A percentile compares a stretch with the other conserved stretches of the same genome.
Evolutionary conservation across 805 yeast species (phyloP).

Genomic region (Hanseniaspora mollemarum): DNA sequence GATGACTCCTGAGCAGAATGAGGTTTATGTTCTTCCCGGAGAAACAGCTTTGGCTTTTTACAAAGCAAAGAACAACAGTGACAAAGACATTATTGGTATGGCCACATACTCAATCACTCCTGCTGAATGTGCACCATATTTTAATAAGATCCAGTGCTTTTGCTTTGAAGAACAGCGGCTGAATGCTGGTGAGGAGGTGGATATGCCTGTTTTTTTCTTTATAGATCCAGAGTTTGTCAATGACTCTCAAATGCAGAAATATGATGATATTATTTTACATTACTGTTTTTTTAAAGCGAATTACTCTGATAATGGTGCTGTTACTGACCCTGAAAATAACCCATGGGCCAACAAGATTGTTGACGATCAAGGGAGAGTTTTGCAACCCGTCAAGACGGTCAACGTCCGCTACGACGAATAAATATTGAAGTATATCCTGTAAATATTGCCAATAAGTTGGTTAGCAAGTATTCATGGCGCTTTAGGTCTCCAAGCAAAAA

Average conservation of each 20-base stretch:
- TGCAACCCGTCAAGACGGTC: conserved; percentile 21
- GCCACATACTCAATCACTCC: conserved; percentile 96
- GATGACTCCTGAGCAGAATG: conserved; percentile 86
- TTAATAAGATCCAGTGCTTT: conserved; percentile 94
- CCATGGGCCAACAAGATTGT: conserved; percentile 6
- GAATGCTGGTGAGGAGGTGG: conserved; percentile 93
- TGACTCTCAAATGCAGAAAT: conserved; percentile 84
- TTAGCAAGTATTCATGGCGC: no score
- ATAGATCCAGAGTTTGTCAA: conserved; percentile 91
- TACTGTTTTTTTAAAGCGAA: conserved; percentile 75
- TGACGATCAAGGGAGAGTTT: conserved; percentile 14
- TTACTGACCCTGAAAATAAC: conserved; percentile 21
- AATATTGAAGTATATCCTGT: background rate
- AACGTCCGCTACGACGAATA: conserved; percentile 17
- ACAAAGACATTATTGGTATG: conserved; percentile 92
- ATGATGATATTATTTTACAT: conserved; percentile 80
- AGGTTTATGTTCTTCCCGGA: conserved; percentile 87
- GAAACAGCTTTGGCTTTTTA: conserved; percentile 95
- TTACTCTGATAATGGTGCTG: conserved; percentile 33
- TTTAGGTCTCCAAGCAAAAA: no score
- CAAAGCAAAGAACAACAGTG: conserved; percentile 75
- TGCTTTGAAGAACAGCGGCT: conserved; percentile 94
- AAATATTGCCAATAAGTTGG: no score
- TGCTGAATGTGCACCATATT: conserved; percentile 90
- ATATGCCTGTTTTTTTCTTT: conserved; percentile 96